Evolutionary conservation across 2,329 filamentous ascomycete species (phyloP).

Genomic region (Colletotrichum sansevieriae): DNA sequence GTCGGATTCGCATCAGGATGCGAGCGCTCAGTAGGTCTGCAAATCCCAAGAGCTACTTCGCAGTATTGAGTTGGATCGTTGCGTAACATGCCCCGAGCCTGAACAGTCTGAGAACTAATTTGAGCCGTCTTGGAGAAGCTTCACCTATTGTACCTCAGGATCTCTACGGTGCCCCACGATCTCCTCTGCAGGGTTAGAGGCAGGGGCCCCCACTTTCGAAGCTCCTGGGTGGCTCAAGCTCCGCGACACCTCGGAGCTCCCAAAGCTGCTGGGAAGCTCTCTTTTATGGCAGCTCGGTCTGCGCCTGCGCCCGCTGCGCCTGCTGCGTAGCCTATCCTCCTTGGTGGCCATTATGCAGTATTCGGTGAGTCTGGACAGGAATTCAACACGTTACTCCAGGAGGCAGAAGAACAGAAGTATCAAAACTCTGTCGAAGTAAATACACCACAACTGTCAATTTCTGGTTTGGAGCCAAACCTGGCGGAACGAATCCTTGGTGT

Average conservation of each 20-base stretch:
- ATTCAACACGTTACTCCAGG: slow-evolving; percentile 6
- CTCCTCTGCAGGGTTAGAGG: slow-evolving; percentile 22
- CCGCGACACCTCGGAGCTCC: slow-evolving; percentile 20
- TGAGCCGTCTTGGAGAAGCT: slow-evolving; percentile 10
- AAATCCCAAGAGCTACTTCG: not conserved
- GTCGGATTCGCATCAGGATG: slow-evolving; percentile 24
- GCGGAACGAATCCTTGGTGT: not conserved
- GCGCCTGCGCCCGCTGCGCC: not conserved
- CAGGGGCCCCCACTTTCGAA: slow-evolving; percentile 28
- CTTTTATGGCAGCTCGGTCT: not conserved
- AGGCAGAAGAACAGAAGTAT: slow-evolving; percentile 11
- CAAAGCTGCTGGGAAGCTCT: slow-evolving; percentile 21
- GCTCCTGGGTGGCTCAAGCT: slow-evolving; percentile 33
- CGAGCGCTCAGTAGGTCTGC: slow-evolving; percentile 9
- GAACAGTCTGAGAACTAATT: slow-evolving; percentile 11
- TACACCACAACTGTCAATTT: slow-evolving; percentile 31
- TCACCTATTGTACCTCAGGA: slow-evolving; percentile 29
- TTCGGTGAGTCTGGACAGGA: slow-evolving; percentile 6
- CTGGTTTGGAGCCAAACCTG: slow-evolving; percentile 20
- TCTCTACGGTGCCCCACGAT: slow-evolving; percentile 33
- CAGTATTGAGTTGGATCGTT: not conserved
- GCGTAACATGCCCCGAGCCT: not conserved
- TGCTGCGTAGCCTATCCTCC: too few species aligned
- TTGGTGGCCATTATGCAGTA: not conserved
- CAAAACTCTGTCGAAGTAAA: slow-evolving; percentile 22